Base-by-base conservation (phyloP, 2,329 filamentous ascomycete genomes). In the Kalaharituber pfeilii region DNA sequence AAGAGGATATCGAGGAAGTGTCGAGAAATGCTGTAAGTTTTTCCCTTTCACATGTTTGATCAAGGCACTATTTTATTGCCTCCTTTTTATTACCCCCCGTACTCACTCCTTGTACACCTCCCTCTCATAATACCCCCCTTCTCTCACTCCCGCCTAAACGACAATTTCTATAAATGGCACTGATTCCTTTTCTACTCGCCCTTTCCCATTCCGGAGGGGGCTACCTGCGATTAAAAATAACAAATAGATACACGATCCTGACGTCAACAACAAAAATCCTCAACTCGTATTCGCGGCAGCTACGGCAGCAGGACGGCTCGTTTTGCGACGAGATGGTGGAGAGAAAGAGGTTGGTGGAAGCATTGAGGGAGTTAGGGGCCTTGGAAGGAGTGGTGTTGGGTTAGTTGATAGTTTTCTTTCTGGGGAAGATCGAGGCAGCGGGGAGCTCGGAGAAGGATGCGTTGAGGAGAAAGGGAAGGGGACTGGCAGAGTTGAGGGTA, bases 251-350 rank as follows among this genome's bases (percentile, higher is more conserved):
- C 49, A 15, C 44, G 30, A 26, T 55, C n/a, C 50, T 51, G 20
- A 22, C 20, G 7, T 13, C 29, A 8, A 33, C 50, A 18, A 30
- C 26, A 15, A 9, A 45, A 27, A 29, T 49, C 11, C 4, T 45
- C 4, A 47, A 20, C 13, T 20, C 13, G n/a, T 27, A 29, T 11
- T 36, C 9, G 29, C 24, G 30, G 26, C n/a, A 28, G 18, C 26
- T n/a, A 49, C 20, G 20, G 30, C 47, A 28, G 47, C 20, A 58
- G 54, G 22, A 58, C n/a, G n/a, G n/a, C n/a, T 60, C 39, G 44
- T 60, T 44, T 39, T 29, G 29, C 13, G 47, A 49, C n/a, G 59
- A 61, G 51, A 61, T 61, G 59, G 51, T 49, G 49, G 56, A 59
- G n/a, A 47, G 56, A 30, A 56, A 54, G 53, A 55, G 59, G 50